Percentiles rank a stretch among this genome's conserved stretches.
phyloP scores from a whole-genome alignment of 306 rosid genomes.

The Cicer yamashitae region DNA sequence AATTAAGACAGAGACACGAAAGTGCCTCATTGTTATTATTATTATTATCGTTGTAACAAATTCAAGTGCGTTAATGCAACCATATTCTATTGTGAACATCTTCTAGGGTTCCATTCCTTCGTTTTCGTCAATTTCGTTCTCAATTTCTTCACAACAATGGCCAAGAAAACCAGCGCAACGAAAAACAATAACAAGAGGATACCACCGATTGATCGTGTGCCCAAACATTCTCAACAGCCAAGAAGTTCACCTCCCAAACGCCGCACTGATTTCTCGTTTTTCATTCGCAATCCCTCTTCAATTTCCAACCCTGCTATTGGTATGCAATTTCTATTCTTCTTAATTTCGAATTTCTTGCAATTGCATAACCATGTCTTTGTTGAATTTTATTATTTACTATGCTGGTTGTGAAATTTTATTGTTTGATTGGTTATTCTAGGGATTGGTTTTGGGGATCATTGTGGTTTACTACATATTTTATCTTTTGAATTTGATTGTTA shows the following conservation, averaged over 20 bases:
- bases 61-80: slow-evolving; percentile 35
- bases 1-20: too few relatives aligned
- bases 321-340: not conserved
- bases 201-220: slow-evolving; percentile 47
- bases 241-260: slow-evolving; percentile 75
- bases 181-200: slow-evolving; percentile 43
- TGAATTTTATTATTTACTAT: slow-evolving; percentile 2
- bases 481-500: slow-evolving; percentile 15
- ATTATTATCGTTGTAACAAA: not conserved
- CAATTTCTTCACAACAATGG: slow-evolving; percentile 48
- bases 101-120: slow-evolving; percentile 41
- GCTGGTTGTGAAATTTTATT: not conserved
- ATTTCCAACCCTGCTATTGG: slow-evolving; percentile 42
- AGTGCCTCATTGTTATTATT: too few relatives aligned
- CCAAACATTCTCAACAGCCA: slow-evolving; percentile 64
- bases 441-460: slow-evolving; percentile 24
- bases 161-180: slow-evolving; percentile 51
- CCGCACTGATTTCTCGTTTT: slow-evolving; percentile 58
- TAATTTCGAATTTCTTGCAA: slow-evolving; percentile 28
- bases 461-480: not conserved
- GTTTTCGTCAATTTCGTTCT: not conserved
- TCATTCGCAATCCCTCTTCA: slow-evolving; percentile 36
- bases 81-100: slow-evolving; percentile 39
- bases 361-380: not conserved
- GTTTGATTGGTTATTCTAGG: not conserved